Base-by-base conservation (phyloP, 257 asterid genomes). In the Solanum neorickii region DNA sequence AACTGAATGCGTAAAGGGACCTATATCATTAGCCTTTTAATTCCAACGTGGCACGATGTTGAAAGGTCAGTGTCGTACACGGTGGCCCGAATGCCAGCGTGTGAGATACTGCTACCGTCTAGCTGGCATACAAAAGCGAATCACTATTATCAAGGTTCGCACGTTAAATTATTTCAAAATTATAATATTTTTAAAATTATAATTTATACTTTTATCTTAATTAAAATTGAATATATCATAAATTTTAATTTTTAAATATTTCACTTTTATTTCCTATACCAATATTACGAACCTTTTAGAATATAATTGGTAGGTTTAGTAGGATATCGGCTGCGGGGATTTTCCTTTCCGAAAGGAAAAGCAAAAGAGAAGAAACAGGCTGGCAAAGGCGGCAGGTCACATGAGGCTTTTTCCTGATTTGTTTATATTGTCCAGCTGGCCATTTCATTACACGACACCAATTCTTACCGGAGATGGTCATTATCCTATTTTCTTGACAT, bases 31-130 rank as follows among this genome's bases (percentile, higher is more conserved):
- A 0, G 27, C 18, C 23, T 60, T 41, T 37, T 62, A 62, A 62
- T 83, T 62, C 91, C 91, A 15, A 89, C 86, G 90, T 93, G 93
- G 93, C 90, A 20, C 14, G 74, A 18, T 25, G 68, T 46, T 77
- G 90, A 90, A 86, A 83, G 29, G 93, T 94, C 95, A 70, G 84
- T 52, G 7, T 91, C 94, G 68, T 93, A 94, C 98, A 93, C 84
- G 93, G 77, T 87, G 92, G 92, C 89, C 86, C 75, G 42, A 15
- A 25, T 52, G 93, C 93, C 94, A 92, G 91, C 93, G 86, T 91
- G 93, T 88, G 80, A 80, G 27, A 27, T 23, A 39, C 21, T 13
- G 85, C 72, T 70, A 56, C 84, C 80, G 44, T 86, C 94, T 91
- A 92, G 94, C 94, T 91, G 90, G 91, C 90, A 87, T 37, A 59